Evolutionary conservation across 345 rosid species (phyloP), one percentile per base, ranked within the genome.

Genomic region (Populus deltoides): DNA sequence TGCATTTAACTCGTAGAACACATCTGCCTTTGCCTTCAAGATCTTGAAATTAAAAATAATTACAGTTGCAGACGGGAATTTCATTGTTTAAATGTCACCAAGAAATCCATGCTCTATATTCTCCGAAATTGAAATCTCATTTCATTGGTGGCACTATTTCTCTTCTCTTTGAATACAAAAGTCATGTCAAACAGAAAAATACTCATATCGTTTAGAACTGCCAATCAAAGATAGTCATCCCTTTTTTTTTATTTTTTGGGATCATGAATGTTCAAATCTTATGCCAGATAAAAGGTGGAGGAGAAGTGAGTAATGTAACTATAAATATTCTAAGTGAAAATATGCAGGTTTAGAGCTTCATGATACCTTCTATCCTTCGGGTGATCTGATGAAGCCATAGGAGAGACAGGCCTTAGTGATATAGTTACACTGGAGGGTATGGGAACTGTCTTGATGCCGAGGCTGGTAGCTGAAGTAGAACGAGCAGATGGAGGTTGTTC

Each of bases 311-410:
- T 70, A 45, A 35, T 47, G 31, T 35, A 36, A n/a, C 38, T 55
- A 63, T 57, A 49, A 15, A 25, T 67, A 36, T 47, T 59, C 36
- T 7, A 68, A 68, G 70, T 62, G 10, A 71, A 78, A 57, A 68
- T 35, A 18, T 22, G 47, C 20, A 59, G 38, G 49, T 68, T 41
- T 71, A 55, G 53, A 74, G 49, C 39, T 18, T 51, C 29, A 68
- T 43, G 47, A 59, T 89, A 91, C 97, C 97, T 91, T 85, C 83
- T 85, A 29, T 86, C 93, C 84, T 78, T 77, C 65, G 86, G 85
- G 36, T 85, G 43, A 62, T 90, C 94, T 11, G 83, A 45, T 68
- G 83, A 75, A 77, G 79, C 61, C 10, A 70, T 73, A 76, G 91
- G 73, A 73, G 94, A 80, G n/a, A 81, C 63, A 22, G 91, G 94